Evolutionary conservation across 1,139 yeast species (phyloP), one percentile per base, ranked within the genome.

Genomic region (Pichia inconspicua): DNA sequence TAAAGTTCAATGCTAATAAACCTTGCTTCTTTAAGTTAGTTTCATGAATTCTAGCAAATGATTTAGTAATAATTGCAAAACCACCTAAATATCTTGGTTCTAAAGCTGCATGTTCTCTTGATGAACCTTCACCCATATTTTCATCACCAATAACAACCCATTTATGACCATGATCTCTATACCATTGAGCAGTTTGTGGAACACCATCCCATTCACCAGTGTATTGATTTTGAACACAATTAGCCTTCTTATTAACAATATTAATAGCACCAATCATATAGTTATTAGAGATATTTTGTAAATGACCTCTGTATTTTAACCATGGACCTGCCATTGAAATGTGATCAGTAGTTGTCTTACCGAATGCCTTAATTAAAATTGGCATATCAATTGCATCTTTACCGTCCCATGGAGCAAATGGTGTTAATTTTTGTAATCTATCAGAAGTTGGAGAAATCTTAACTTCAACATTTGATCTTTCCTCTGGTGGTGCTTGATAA

Each of bases 281-380:
- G 80, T 92, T 92, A 80, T 90, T 88, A 65, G 97, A 89, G 69
- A 92, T 92, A 84, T 92, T 92, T 77, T 89, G 94, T 76, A 92
- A 80, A 78, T 92, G 98, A 77, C 98, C 98, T 80, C 97, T 88
- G 95, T 92, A 92, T 79, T 92, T 92, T 80, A 92, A 87, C 98
- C 98, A 92, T 69, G 97, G 97, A 75, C 98, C 98, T 69, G 98
- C 98, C 94, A 87, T 89, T 66, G 97, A 90, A 67, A 92, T 92
- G 77, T 92, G 97, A 76, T 92, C 98, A 63, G 98, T 92, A 67
- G 98, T 92, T 71, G 97, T 89, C 82, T 92, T 92, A 76, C 97
- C 97, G 60, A 84, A 77, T 61, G 97, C 87, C 79, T 92, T 92
- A 74, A 92, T 88, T 73, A 92, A 84, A 61, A 92, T 89, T 71